These are phyloP conservation scores for Aspergillus kassunensis DNA, from an alignment of 495 filamentous ascomycete species.

Conservation along the genomic window DNA sequence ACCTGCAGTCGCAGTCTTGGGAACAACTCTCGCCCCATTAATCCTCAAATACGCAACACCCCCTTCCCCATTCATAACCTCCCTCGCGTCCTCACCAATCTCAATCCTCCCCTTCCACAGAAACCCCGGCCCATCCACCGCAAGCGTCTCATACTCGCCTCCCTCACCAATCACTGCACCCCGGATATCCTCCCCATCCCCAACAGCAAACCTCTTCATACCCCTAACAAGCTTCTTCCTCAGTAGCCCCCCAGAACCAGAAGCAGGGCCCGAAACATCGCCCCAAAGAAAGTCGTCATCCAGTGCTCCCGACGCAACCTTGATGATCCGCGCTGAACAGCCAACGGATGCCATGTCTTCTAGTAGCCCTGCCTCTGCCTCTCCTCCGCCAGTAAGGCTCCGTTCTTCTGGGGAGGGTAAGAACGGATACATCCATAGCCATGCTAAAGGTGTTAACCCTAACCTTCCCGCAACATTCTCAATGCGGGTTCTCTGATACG, in stretches of 20 bases:
- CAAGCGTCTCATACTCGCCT: constrained; percentile 94
- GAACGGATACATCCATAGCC: constrained; percentile 85
- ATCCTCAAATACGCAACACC: constrained; percentile 66
- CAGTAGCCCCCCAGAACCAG: constrained; percentile 26
- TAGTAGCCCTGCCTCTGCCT: constrained; percentile 52
- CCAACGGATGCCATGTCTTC: constrained; percentile 75
- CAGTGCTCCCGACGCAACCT: constrained; percentile 87
- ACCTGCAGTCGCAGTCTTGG: too few species aligned
- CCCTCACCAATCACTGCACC: constrained; percentile 86
- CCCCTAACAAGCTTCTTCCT: constrained; percentile 54
- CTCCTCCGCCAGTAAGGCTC: constrained; percentile 18
- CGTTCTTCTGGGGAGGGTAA: constrained; percentile 47
- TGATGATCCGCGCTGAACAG: constrained; percentile 83
- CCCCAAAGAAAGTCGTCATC: constrained; percentile 79
- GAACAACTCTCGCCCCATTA: constrained; percentile 51
- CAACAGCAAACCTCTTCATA: constrained; percentile 60
- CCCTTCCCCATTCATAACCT: constrained; percentile 59
- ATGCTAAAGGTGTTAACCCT: constrained; percentile 74
- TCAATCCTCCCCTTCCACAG: constrained; percentile 71
- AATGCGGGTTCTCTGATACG: constrained; percentile 90
- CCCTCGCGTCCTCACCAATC: constrained; percentile 52
- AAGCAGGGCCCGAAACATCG: constrained; percentile 51
- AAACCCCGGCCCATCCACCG: constrained; percentile 68
- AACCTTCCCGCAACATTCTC: constrained; percentile 81
- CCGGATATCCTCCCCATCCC: constrained; percentile 41